These are phyloP conservation scores for Centella asiatica DNA, from an alignment of 129 eudicot species.

Conservation along the genomic window DNA sequence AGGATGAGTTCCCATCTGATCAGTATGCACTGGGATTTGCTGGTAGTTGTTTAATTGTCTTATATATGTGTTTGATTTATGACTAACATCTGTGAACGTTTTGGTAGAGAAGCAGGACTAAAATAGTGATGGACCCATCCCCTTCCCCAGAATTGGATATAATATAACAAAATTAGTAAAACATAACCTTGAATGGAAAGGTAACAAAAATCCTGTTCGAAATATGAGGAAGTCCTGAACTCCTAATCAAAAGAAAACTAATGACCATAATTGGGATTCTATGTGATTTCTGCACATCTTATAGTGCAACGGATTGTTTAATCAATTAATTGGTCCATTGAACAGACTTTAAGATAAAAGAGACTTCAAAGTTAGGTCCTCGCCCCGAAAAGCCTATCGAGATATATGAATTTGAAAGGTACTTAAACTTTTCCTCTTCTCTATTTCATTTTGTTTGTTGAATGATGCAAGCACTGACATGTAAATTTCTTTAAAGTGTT, in stretches of 20 bases:
- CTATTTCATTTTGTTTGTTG: neutral
- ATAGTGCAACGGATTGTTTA: neutral
- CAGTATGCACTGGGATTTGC: conserved; percentile 65
- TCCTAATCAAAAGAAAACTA: neutral
- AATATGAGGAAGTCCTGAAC: neutral
- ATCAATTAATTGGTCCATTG: conserved; percentile 6
- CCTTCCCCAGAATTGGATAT: too few species aligned
- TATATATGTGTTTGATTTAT: too few species aligned
- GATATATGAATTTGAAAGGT: conserved; percentile 94
- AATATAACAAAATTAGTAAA: too few species aligned
- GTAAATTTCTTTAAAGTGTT: neutral
- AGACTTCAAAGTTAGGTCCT: conserved; percentile 79
- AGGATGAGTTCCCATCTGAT: conserved; percentile 60
- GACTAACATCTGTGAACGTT: too few species aligned
- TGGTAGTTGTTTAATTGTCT: conserved; percentile 32
- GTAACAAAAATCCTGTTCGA: neutral
- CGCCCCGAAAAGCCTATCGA: conserved; percentile 90
- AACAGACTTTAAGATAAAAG: conserved; percentile 63
- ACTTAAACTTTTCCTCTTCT: neutral
- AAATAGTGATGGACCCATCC: too few species aligned
- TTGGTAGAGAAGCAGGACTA: neutral
- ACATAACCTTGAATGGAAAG: neutral
- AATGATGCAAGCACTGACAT: neutral
- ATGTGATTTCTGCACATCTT: neutral
- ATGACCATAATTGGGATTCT: neutral